Evolutionary conservation across 2,329 filamentous ascomycete genomes (phyloP), one percentile per base, ranked within the genome.

Genomic region (Tolypocladium sp.): DNA sequence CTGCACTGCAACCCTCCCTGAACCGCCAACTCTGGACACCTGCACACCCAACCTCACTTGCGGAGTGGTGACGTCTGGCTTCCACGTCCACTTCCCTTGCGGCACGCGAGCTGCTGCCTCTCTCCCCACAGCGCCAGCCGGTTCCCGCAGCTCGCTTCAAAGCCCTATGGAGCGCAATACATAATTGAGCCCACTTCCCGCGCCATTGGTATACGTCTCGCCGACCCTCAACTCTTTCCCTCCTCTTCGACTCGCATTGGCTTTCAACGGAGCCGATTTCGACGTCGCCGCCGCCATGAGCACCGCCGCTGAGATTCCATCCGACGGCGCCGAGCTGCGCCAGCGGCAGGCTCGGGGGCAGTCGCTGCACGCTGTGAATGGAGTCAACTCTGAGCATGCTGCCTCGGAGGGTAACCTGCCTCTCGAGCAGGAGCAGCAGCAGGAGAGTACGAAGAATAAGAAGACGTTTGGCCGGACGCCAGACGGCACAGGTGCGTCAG

Each of bases 381-480:
- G 22, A 33, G n/a, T 41, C 37, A 37, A 52, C 55, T 38, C 57
- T 8, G 46, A 57, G 52, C 35, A 46, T 46, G 25, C 57, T 30
- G 37, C 52, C 46, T 52, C 62, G 37, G 52, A 53, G 46, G 46
- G 58, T 15, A 56, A 49, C 13, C 57, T 44, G 49, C 41, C 59
- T 15, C 55, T 51, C 54, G 59, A 57, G 44, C 37, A 58, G 46
- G 49, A n/a, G 4, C 27, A 30, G 20, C n/a, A 37, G 22, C 38
- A 58, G 41, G 51, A 58, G 38, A 61, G 63, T 46, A 62, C 63
- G 40, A 76, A 75, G 67, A 59, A 67, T 17, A 86, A 85, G 71
- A 93, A 91, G 79, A 96, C 92, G 0, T 96, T 90, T 79, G 93
- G 93, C 59, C 87, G 92, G 64, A 97, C 93, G 17, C 91, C 91